Percentiles rank a stretch among this genome's conserved stretches.
Evolutionary conservation across 164 flowering plant species (phyloP).

Genomic region (Dillenia suffruticosa): DNA sequence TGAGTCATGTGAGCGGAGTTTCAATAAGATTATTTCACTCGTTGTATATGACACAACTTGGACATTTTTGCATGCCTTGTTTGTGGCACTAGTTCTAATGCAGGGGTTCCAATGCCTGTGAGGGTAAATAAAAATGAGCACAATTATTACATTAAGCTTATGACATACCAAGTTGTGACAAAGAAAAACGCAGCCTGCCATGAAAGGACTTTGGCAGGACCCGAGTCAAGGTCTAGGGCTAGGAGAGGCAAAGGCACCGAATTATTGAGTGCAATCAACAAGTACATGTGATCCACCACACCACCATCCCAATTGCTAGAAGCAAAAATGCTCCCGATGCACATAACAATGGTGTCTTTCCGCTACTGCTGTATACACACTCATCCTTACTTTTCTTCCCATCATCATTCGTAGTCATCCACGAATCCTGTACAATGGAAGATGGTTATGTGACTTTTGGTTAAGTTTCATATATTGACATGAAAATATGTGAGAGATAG

Average conservation of each 20-base stretch:
- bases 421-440: conserved; percentile 42
- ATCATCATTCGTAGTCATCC: conserved; percentile 25
- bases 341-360: conserved; percentile 60
- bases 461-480: too few species aligned
- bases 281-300: conserved; percentile 53
- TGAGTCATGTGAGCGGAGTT: too few species aligned
- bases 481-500: not conserved
- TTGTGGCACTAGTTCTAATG: too few species aligned
- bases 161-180: conserved; percentile 53
- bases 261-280: conserved; percentile 58
- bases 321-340: conserved; percentile 54
- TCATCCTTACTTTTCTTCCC: conserved; percentile 22
- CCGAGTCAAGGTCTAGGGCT: conserved; percentile 42
- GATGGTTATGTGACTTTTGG: too few species aligned
- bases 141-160: too few species aligned
- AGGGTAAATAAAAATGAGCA: too few species aligned
- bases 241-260: conserved; percentile 36
- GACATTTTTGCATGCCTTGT: not conserved
- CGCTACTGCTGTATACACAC: conserved; percentile 68
- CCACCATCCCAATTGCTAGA: conserved; percentile 59
- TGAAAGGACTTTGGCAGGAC: conserved; percentile 29
- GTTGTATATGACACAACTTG: not conserved
- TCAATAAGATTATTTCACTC: too few species aligned
- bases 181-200: conserved; percentile 77
- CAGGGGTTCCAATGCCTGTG: too few species aligned